A percentile compares a stretch with the other conserved stretches of the same genome.
Conservation (phyloP, 1,284 basidiomycete genomes). For the Irpex sp. region DNA sequence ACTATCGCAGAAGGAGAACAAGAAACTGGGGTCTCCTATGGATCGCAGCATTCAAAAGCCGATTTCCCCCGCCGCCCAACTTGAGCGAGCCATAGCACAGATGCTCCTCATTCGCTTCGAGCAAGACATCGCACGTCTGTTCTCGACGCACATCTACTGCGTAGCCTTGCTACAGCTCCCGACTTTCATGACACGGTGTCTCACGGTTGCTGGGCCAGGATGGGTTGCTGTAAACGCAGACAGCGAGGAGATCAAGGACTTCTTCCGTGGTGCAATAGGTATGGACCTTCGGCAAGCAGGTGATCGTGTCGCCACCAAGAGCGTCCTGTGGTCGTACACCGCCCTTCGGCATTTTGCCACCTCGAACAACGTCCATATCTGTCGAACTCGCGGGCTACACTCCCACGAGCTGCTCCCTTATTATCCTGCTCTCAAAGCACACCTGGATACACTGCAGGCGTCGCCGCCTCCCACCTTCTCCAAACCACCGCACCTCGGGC, state of each 20-base stretch:
- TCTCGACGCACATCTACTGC: constrained; percentile 72
- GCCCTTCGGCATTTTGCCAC: constrained; percentile 77
- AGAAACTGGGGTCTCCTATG: constrained; percentile 52
- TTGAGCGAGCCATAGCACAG: constrained; percentile 71
- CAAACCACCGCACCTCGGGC: constrained; percentile 70
- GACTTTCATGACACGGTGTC: constrained; percentile 70
- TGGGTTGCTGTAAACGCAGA: constrained; percentile 75
- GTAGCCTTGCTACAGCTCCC: constrained; percentile 71
- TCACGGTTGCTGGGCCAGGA: constrained; percentile 64
- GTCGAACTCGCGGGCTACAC: constrained; percentile 68
- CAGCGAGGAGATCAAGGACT: constrained; percentile 75
- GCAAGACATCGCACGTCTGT: constrained; percentile 75
- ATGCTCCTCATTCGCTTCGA: constrained; percentile 74
- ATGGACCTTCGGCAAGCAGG: constrained; percentile 82
- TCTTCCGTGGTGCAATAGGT: constrained; percentile 68
- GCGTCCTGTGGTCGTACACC: constrained; percentile 80
- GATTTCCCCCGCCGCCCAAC: constrained; percentile 62
- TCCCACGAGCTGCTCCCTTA: constrained; percentile 69
- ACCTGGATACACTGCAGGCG: constrained; percentile 66
- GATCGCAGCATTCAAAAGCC: constrained; percentile 62
- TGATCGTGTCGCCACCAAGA: constrained; percentile 80
- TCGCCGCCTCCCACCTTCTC: constrained; percentile 61
- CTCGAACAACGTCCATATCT: constrained; percentile 72
- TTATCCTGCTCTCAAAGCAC: constrained; percentile 62
- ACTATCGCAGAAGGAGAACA: constrained; percentile 38